phyloP scores from a whole-genome alignment of 441 rosid genomes.

The Mallotus japonicus region DNA sequence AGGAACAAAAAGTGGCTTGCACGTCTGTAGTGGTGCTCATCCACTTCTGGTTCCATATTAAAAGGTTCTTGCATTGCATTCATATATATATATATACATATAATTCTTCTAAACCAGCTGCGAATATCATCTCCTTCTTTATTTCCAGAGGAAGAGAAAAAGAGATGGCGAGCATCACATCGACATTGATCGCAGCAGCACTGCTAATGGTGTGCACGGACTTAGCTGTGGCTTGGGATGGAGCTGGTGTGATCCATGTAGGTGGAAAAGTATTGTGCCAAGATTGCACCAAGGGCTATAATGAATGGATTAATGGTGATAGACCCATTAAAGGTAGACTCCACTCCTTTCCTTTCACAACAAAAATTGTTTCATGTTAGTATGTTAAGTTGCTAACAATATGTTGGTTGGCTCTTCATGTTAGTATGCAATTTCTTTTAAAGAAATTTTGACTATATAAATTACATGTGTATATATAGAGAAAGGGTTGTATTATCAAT shows the following conservation, averaged over 20 bases:
- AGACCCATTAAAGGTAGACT: slow-evolving; percentile 63
- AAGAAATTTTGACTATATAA: too few species aligned
- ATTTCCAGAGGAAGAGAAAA: background rate
- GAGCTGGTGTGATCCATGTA: slow-evolving; percentile 43
- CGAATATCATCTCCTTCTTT: background rate
- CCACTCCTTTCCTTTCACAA: background rate
- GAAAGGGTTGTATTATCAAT: too few species aligned
- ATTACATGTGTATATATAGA: too few species aligned
- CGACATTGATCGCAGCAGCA: slow-evolving; percentile 31
- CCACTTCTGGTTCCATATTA: slow-evolving; percentile 29
- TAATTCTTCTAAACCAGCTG: background rate
- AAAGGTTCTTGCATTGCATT: background rate
- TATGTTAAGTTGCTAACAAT: too few species aligned
- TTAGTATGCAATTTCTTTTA: too few species aligned
- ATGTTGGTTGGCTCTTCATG: too few species aligned
- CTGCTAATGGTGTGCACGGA: slow-evolving; percentile 20
- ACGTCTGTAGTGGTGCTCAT: slow-evolving; percentile 51
- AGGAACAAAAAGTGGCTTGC: slow-evolving; percentile 35
- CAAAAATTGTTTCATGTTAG: too few species aligned
- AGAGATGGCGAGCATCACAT: slow-evolving; percentile 27
- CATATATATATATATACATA: background rate
- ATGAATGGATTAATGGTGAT: slow-evolving; percentile 54
- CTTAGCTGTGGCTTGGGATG: slow-evolving; percentile 26
- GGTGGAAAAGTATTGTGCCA: slow-evolving; percentile 70
- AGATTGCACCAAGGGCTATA: slow-evolving; percentile 63